phyloP scores from a whole-genome alignment of 805 yeast genomes.

The Clavispora santaluciae region DNA sequence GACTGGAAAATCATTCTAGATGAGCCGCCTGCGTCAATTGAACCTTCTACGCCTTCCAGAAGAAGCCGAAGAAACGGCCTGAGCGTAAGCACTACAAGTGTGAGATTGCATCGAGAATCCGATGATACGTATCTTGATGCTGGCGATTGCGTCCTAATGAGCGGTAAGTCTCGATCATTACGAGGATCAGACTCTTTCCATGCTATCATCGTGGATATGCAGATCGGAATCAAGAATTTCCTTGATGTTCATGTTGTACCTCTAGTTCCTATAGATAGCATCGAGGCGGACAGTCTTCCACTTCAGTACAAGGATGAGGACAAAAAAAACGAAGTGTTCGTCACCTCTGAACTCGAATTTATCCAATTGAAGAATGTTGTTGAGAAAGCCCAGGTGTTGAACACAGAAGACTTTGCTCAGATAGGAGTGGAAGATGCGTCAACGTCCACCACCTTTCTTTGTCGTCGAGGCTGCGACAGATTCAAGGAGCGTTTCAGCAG shows the following conservation, averaged over 20 bases:
- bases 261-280: conserved; percentile 42
- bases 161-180: conserved; percentile 9
- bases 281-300: conserved; percentile 20
- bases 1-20: conserved; percentile 12
- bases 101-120: conserved; percentile 12
- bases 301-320: conserved; percentile 4
- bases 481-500: conserved; percentile 30
- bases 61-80: conserved; percentile 15
- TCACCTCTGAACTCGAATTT: conserved; percentile 48
- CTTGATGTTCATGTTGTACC: conserved; percentile 46
- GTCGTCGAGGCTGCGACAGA: conserved; percentile 40
- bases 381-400: conserved; percentile 41
- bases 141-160: conserved; percentile 50
- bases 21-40: neutral
- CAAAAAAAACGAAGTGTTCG: conserved; percentile 42
- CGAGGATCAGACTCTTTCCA: conserved; percentile 27
- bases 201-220: conserved; percentile 48
- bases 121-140: conserved; percentile 47
- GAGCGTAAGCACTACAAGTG: neutral
- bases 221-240: conserved; percentile 44
- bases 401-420: conserved; percentile 29
- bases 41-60: conserved; percentile 16
- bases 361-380: conserved; percentile 41
- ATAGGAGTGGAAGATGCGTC: conserved; percentile 33
- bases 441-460: conserved; percentile 28